Evolutionary conservation across 352 stramenopile species (phyloP), one percentile per base, ranked within the genome.

Genomic region (Phytophthora crassamura): DNA sequence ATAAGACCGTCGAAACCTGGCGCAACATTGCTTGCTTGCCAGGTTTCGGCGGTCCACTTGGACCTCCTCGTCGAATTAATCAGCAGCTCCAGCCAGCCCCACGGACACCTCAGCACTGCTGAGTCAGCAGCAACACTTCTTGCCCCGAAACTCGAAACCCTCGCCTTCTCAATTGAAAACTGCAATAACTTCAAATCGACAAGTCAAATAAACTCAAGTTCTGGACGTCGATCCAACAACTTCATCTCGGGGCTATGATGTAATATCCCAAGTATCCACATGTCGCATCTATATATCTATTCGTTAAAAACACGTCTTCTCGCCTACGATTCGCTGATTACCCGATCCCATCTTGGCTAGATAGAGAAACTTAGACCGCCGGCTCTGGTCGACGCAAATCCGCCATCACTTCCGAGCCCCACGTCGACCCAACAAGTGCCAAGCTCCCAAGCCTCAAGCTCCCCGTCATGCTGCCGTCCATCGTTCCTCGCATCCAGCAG

Each of bases 401-500:
- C 28, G 28, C 28, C 5, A 32, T 58, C 50, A 47, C 22, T 58
- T 58, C 15, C 15, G 36, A 58, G 50, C 50, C 38, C 35, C 50
- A 52, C 40, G n/a, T 58, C 38, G 39, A 46, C 39, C 39, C 14
- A 46, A 22, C 15, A 46, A 46, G 8, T 10, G 22, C 35, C 39
- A 46, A 46, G 14, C 36, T 42, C 8, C 28, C 28, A 33, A 49
- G 20, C 42, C 16, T n/a, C 25, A 4, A 34, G 20, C 38, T 42
- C 18, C 59, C 30, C 6, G 28, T 8, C 39, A 84, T 92, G 73
- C 66, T 92, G 53, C 82, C 81, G 52, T 84, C 75, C 58, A 73
- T 92, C 71, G 84, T 92, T 22, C 84, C 83, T 30, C 77, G 75
- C 30, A 30, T 92, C 51, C 82, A 92, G 65, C 74, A 80, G 64